Conservation (phyloP, 1,284 basidiomycete genomes). For the Cutaneotrichosporon sp. region DNA sequence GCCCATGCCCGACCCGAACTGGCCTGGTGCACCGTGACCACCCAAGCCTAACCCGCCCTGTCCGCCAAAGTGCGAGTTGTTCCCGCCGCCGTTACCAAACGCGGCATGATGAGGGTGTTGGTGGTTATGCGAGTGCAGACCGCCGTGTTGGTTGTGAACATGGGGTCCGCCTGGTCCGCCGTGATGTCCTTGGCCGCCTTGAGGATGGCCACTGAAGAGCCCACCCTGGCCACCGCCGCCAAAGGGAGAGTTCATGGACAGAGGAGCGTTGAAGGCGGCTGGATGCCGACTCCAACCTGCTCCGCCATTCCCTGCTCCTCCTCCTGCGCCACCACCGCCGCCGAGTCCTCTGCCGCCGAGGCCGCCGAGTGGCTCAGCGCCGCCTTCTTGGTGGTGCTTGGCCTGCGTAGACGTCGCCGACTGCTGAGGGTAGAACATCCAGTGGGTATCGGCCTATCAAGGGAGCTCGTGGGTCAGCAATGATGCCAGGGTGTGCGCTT, state of each 20-base stretch:
- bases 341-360: slow-evolving; percentile 26
- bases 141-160: slow-evolving; percentile 21
- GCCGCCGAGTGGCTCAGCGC: slow-evolving; percentile 27
- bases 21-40: slow-evolving; percentile 25
- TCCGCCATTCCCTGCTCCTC: slow-evolving; percentile 25
- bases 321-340: slow-evolving; percentile 16
- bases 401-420: slow-evolving; percentile 33
- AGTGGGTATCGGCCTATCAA: slow-evolving; percentile 15
- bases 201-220: slow-evolving; percentile 23
- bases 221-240: slow-evolving; percentile 25
- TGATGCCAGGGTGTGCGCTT: slow-evolving; percentile 2
- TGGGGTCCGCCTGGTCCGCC: slow-evolving; percentile 22
- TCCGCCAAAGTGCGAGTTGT: slow-evolving; percentile 34
- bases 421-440: slow-evolving; percentile 43
- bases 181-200: slow-evolving; percentile 20
- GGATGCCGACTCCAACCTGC: slow-evolving; percentile 29
- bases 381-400: slow-evolving; percentile 41
- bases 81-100: slow-evolving; percentile 31
- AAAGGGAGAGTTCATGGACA: slow-evolving; percentile 24
- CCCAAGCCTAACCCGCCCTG: slow-evolving; percentile 26
- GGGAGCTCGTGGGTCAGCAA: slow-evolving; percentile 9
- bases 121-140: slow-evolving; percentile 26
- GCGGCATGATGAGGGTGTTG: slow-evolving; percentile 35
- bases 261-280: slow-evolving; percentile 27
- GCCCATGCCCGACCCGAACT: slow-evolving; percentile 31